Base-by-base conservation (phyloP, 2,329 filamentous ascomycete genomes). In the Waltergamsia citrina region DNA sequence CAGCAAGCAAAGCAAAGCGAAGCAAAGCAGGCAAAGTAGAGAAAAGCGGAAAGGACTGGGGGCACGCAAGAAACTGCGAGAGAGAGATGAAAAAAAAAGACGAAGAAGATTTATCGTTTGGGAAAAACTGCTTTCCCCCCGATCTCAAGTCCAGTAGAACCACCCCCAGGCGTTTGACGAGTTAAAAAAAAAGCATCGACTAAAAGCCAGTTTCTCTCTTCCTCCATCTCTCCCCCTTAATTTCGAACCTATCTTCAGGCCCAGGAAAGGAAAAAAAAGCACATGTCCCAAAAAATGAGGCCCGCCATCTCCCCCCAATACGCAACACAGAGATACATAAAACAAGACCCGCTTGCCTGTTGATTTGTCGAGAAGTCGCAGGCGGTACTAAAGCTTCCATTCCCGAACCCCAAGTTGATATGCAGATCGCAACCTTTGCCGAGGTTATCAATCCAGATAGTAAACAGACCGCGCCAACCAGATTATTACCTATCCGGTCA, bases 241-340 rank as follows among this genome's bases (percentile, higher is more conserved):
- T 46, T 49, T 44, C 37, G 37, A 38, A 41, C 7, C 17, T 28
- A 29, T 30, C 34, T 20, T 31, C 20, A 15, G 10, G 4, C 27
- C 8, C 27, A 25, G 22, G 20, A 26, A 21, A 35, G 32, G 36
- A 40, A 36, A 39, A 31, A 38, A 37, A 39, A 46, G 41, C 40
- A 49, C 43, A 32, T 32, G 41, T 42, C 46, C 41, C 45, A 46
- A 46, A 54, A 42, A 49, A 47, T 47, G 53, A 46, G 47, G 46
- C 49, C 48, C 45, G 40, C 43, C 29, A 29, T 29, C 26, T 22
- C 25, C 30, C 36, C 44, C 46, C 43, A 41, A 39, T 42, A 45
- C 46, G 46, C 48, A 46, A 50, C 46, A 49, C 42, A 49, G 43
- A 51, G 46, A 54, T 51, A 53, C 52, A 52, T 53, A 51, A 49